A percentile compares a stretch with the other conserved stretches of the same genome.
Conservation (phyloP, 176 grass and related monocot genomes). For the Oryza meridionalis region DNA sequence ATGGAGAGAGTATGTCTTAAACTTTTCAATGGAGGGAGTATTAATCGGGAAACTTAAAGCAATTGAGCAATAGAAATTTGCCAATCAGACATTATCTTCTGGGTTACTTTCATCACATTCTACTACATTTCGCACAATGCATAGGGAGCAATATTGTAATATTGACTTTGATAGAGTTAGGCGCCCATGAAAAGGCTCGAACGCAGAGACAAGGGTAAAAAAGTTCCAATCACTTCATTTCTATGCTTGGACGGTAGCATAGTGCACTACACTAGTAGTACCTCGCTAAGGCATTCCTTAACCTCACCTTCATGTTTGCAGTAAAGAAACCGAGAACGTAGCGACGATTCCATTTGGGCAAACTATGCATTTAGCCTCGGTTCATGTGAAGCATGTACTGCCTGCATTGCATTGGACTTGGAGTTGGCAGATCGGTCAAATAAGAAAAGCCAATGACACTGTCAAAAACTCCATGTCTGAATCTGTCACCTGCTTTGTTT, state of each 20-base stretch:
- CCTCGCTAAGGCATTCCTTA: not conserved
- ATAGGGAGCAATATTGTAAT: not conserved
- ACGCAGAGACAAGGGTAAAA: slow-evolving; percentile 23
- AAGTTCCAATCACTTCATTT: not conserved
- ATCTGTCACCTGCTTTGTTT: slow-evolving; percentile 47
- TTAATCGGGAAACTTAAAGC: not conserved
- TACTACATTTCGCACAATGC: not conserved
- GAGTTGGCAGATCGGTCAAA: slow-evolving; percentile 39
- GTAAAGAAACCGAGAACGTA: slow-evolving; percentile 23
- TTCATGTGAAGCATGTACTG: slow-evolving; percentile 26
- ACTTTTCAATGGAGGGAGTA: no score
- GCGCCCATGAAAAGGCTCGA: not conserved
- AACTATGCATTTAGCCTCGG: slow-evolving; percentile 40
- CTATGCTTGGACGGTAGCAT: slow-evolving; percentile 22
- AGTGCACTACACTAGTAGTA: not conserved
- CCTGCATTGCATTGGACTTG: slow-evolving; percentile 14
- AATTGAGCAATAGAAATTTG: not conserved
- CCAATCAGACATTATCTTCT: not conserved
- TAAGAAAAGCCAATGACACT: slow-evolving; percentile 41
- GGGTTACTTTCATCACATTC: not conserved
- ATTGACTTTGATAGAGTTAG: slow-evolving; percentile 1
- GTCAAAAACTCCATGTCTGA: slow-evolving; percentile 7
- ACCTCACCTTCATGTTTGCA: slow-evolving; percentile 1
- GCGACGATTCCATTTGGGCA: slow-evolving; percentile 48
- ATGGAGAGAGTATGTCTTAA: no score